Base-by-base conservation (phyloP, 2,329 filamentous ascomycete species). In the Colletotrichum sidae region DNA sequence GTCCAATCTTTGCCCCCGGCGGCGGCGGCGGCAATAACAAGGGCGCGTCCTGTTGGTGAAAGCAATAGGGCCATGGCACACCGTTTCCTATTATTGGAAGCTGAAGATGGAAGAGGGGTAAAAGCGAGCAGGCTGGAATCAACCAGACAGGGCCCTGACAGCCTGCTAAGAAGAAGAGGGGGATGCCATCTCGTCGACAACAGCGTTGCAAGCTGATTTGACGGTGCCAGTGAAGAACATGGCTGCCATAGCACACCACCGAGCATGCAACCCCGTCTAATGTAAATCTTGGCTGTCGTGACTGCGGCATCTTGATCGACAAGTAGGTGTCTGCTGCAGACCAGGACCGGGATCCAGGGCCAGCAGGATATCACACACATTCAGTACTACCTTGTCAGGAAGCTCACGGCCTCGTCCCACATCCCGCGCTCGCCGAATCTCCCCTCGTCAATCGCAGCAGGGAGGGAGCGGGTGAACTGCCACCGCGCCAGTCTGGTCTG, bases 31-130 rank as follows among this genome's bases (percentile, higher is more conserved):
- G 56, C 49, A 38, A 9, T 8, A 15, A 39, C 45, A 37, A 44
- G 34, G 33, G 35, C 44, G 42, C 15, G 46, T 42, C 13, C 13
- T 44, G 44, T 7, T n/a, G 25, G 44, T 46, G 15, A n/a, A 46
- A 15, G n/a, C 39, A 53, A 47, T 25, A 45, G 17, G 38, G 25
- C 33, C 25, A 39, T 55, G 12, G 57, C 37, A 39, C 57, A 55
- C 45, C 37, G 25, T 37, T 33, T 51, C 39, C 62, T 65, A 56
- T 65, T 61, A 35, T 54, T 65, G 57, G 57, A 61, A 61, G 42
- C 41, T 42, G 39, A 38, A 38, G 39, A 50, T 11, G 6, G n/a
- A 49, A 55, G 51, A 61, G 62, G 57, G 62, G 56, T 61, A 61
- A 52, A 52, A 10, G 39, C 34, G 45, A 62, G 8, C 12, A 10